These are phyloP conservation scores for Pseudocercospora vitis DNA, from an alignment of 2,329 filamentous ascomycete species.

Conservation along the genomic window DNA sequence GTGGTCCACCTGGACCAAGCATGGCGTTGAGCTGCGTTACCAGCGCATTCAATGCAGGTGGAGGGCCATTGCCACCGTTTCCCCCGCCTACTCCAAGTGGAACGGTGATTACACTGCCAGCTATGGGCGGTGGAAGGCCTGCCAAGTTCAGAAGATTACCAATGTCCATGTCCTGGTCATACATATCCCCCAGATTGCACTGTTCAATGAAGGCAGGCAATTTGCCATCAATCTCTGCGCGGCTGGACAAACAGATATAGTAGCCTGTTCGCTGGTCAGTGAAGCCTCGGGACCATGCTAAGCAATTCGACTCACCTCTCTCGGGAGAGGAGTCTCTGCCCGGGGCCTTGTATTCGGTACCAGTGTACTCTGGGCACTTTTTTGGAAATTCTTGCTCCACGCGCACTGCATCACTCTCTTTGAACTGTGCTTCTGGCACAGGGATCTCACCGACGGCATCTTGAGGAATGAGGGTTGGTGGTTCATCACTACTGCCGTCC, in stretches of 20 bases:
- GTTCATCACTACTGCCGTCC: conserved; percentile 7
- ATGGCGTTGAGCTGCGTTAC: neutral
- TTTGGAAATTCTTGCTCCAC: neutral
- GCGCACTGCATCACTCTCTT: neutral
- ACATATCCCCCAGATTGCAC: conserved; percentile 15
- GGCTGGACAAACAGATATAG: conserved; percentile 16
- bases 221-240: conserved; percentile 14
- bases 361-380: conserved; percentile 1
- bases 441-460: neutral
- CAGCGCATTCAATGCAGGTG: neutral
- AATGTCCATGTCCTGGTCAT: conserved; percentile 5
- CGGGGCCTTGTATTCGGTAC: conserved; percentile 6
- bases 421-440: neutral
- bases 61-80: neutral
- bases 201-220: conserved; percentile 19
- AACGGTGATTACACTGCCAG: neutral
- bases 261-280: conserved; percentile 15
- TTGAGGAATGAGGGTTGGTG: conserved; percentile 11
- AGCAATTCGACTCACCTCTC: neutral
- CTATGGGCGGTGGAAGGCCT: neutral
- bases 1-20: neutral
- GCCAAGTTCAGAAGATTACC: neutral
- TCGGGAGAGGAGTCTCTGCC: neutral
- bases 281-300: neutral
- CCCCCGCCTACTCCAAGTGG: neutral